Evolutionary conservation across 345 rosid genomes (phyloP), one percentile per base, ranked within the genome.

Genomic region (Salix viminalis): DNA sequence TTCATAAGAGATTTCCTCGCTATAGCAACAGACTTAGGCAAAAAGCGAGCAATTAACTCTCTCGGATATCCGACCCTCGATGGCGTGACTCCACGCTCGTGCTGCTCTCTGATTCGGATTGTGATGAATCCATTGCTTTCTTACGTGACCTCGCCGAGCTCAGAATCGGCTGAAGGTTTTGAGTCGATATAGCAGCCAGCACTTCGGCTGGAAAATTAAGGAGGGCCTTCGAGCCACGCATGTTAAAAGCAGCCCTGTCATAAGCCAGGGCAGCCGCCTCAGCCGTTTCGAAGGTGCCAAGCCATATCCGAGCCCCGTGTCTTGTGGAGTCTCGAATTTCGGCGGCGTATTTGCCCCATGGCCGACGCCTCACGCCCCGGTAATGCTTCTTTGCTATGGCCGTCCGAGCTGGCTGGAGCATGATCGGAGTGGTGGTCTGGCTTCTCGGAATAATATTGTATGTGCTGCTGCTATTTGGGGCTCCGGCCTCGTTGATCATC

Each of bases 221-320:
- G 69, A 90, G 75, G n/a, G 93, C 93, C 87, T 87, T 90, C 16
- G 89, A 64, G 2, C 93, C 93, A 7, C 93, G 88, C 93, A 90
- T 88, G 76, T 12, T 64, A 67, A 88, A 87, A 78, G 91, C 93
- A 4, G 91, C 93, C 67, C 78, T 74, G 50, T 90, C 93, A 16
- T 90, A 90, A 1, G 93, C 93, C 83, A 90, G 65, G 21, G 93
- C 93, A 10, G 93, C 93, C 67, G 79, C 86, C 78, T 90, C 91
- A 0, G 91, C 93, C 0, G 93, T 88, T 73, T 84, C 72, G 73
- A 85, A 90, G 1, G 91, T 90, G 26, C 93, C 93, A 4, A 90
- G 83, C 93, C 93, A 90, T 10, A 88, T 73, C 7, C 91, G 81
- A 0, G 88, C 84, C 7, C 93, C 93, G 0, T 82, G 77, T 8